Evolutionary conservation across 2,329 filamentous ascomycete genomes (phyloP).

Genomic region (Macroventuria anomochaeta): DNA sequence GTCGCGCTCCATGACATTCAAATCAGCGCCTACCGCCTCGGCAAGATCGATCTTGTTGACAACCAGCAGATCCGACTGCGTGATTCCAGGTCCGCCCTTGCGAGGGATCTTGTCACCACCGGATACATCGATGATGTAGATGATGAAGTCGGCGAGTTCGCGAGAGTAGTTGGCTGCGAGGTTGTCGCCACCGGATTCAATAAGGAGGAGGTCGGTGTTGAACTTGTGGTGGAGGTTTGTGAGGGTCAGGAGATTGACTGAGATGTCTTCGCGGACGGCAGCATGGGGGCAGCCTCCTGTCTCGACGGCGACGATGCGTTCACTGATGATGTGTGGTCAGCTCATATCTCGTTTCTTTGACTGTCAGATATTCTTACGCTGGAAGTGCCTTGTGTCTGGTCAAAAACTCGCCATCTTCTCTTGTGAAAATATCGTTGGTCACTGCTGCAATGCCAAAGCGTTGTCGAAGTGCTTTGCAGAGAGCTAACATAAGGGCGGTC

Average conservation of each 20-base stretch:
- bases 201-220: conserved; percentile 82
- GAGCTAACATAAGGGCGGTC: conserved; percentile 93
- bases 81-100: conserved; percentile 96
- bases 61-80: conserved; percentile 89
- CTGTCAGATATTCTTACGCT: conserved; percentile 51
- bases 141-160: conserved; percentile 95
- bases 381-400: conserved; percentile 85
- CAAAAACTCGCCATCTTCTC: conserved; percentile 96
- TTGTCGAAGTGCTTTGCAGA: conserved; percentile 82
- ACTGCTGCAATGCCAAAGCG: conserved; percentile 90
- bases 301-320: conserved; percentile 92
- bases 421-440: conserved; percentile 98
- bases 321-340: conserved; percentile 29
- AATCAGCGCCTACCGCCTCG: conserved; percentile 85
- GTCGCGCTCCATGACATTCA: conserved; percentile 93
- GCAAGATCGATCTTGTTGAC: conserved; percentile 98
- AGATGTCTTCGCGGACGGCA: conserved; percentile 96
- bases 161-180: conserved; percentile 95
- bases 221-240: conserved; percentile 86
- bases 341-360: neutral
- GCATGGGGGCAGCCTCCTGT: conserved; percentile 97
- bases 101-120: conserved; percentile 96
- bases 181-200: conserved; percentile 96
- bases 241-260: conserved; percentile 87
- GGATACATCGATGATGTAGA: conserved; percentile 97